Evolutionary conservation across 2,329 filamentous ascomycete species (phyloP).

Genomic region (Penicillium sp.): DNA sequence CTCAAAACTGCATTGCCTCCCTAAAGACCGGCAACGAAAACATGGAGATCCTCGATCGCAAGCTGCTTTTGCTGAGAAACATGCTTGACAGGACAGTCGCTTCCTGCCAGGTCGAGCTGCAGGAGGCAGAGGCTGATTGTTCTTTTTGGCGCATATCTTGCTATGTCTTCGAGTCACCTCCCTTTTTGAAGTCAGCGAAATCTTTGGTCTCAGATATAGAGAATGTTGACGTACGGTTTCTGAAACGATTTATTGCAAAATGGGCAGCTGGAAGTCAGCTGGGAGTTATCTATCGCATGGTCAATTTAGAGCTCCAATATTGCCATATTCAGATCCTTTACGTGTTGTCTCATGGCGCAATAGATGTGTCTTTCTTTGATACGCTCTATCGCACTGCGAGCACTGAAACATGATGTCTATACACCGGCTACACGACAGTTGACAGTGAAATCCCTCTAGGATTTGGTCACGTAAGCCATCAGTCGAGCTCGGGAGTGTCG

Average conservation of each 20-base stretch:
- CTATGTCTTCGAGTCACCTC: constrained; percentile 41
- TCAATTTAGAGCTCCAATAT: constrained; percentile 13
- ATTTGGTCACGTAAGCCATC: constrained; percentile 9
- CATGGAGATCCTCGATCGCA: constrained; percentile 36
- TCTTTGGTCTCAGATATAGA: not conserved
- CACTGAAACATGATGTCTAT: constrained; percentile 36
- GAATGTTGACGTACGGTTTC: constrained; percentile 29
- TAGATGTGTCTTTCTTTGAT: constrained; percentile 38
- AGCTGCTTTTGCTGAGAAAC: constrained; percentile 35
- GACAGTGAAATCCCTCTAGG: not conserved
- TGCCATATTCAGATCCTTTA: constrained; percentile 18
- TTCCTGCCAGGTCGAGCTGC: constrained; percentile 40
- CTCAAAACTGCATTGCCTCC: constrained; percentile 31
- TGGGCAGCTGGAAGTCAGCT: constrained; percentile 34
- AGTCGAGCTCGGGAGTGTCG: not conserved
- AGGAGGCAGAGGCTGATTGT: constrained; percentile 36
- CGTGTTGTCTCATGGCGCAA: constrained; percentile 39
- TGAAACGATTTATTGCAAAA: constrained; percentile 39
- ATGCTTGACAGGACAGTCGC: constrained; percentile 38
- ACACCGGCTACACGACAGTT: not conserved
- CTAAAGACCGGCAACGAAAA: constrained; percentile 33
- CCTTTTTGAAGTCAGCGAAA: constrained; percentile 17
- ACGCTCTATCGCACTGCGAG: constrained; percentile 37
- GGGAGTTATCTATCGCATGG: constrained; percentile 31
- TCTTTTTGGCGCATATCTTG: constrained; percentile 39